Percentiles rank a stretch among this genome's conserved stretches.
Conservation (phyloP, 257 asterid species). For the Oldenlandia corymbosa region DNA sequence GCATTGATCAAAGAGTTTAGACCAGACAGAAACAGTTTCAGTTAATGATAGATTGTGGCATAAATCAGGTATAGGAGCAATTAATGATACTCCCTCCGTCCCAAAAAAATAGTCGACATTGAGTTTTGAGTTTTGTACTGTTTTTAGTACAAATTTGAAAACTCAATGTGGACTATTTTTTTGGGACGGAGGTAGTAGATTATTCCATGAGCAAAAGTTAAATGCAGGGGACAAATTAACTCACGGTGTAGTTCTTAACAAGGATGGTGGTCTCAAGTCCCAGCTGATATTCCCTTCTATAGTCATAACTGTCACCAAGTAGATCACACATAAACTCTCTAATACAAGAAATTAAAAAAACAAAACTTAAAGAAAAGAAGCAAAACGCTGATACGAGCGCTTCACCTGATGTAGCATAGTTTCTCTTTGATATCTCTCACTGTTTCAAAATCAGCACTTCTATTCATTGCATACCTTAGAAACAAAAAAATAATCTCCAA, state of each 20-base stretch:
- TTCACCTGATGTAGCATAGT: conserved; percentile 89
- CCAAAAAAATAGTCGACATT: too few species aligned
- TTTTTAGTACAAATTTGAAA: not conserved
- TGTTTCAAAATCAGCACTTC: conserved; percentile 89
- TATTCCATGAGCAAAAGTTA: not conserved
- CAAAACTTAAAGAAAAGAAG: not conserved
- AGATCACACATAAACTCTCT: conserved; percentile 2
- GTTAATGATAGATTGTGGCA: not conserved
- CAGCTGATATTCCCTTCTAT: conserved; percentile 95
- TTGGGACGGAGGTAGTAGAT: too few species aligned
- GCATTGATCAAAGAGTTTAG: not conserved
- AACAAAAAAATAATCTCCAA: conserved; percentile 12
- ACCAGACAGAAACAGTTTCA: not conserved
- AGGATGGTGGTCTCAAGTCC: conserved; percentile 97
- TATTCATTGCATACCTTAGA: conserved; percentile 87
- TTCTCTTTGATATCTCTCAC: conserved; percentile 94
- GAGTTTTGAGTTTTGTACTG: too few species aligned
- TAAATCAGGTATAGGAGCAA: not conserved
- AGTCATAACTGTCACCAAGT: conserved; percentile 63
- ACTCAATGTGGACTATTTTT: not conserved
- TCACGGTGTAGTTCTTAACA: conserved; percentile 93
- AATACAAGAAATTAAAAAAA: not conserved
- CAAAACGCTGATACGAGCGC: conserved; percentile 11
- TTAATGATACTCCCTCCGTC: too few species aligned
- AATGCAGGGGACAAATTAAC: conserved; percentile 21